Evolutionary conservation across 495 filamentous ascomycete genomes (phyloP).

Genomic region (Astrothelium subdiscretum): DNA sequence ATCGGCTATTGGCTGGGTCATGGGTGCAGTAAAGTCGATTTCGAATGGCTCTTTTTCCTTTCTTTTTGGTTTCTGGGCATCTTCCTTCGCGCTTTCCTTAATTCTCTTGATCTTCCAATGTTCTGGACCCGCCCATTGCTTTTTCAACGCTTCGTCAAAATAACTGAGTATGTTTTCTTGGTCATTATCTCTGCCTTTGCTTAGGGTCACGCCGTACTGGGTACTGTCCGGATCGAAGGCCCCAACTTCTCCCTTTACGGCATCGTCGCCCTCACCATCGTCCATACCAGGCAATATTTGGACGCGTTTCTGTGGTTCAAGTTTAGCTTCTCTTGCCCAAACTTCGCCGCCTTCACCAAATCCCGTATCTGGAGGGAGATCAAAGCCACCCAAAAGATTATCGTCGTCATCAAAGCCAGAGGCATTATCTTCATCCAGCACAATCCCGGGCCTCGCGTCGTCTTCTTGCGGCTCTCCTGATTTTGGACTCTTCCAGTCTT

Average conservation of each 20-base stretch:
- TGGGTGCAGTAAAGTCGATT: conserved; percentile 72
- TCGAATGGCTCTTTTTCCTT: conserved; percentile 97
- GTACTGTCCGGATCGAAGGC: conserved; percentile 48
- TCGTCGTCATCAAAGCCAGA: conserved; percentile 74
- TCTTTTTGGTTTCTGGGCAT: conserved; percentile 40
- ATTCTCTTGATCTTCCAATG: conserved; percentile 96
- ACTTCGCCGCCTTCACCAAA: conserved; percentile 68
- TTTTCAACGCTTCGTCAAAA: conserved; percentile 87
- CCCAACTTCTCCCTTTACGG: conserved; percentile 35
- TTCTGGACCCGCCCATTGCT: conserved; percentile 98
- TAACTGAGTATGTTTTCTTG: conserved; percentile 93
- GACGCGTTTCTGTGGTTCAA: conserved; percentile 50
- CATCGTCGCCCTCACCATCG: conserved; percentile 44
- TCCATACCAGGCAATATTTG: conserved; percentile 37
- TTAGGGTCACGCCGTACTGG: conserved; percentile 61
- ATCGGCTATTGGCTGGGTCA: conserved; percentile 60
- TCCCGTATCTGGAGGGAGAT: conserved; percentile 51
- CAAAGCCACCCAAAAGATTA: conserved; percentile 58
- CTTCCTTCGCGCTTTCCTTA: conserved; percentile 62
- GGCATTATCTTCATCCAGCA: conserved; percentile 72
- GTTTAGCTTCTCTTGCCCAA: conserved; percentile 57
- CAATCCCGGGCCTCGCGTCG: conserved; percentile 64
- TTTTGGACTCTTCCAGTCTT: conserved; percentile 63
- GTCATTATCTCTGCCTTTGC: conserved; percentile 45
- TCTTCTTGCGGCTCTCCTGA: conserved; percentile 34